Percentiles rank a stretch among this genome's conserved stretches.
Conservation (phyloP, 805 yeast species). For the Starmerella sp. region DNA sequence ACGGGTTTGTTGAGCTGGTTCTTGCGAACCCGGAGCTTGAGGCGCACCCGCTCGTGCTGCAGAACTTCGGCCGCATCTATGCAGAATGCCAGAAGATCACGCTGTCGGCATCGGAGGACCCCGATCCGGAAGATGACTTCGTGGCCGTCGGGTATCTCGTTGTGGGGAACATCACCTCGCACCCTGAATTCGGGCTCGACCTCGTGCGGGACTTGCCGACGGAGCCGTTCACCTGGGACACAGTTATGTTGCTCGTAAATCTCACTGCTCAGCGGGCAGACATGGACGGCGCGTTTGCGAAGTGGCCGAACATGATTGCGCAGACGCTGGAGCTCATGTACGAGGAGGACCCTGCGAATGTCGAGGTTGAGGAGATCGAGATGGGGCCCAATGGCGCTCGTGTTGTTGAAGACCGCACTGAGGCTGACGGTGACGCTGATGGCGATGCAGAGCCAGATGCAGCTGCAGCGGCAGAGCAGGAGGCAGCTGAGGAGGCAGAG, state of each 20-base stretch:
- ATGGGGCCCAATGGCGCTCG: background rate
- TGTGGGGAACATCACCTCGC: conserved; percentile 11
- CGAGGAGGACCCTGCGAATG: conserved; percentile 10
- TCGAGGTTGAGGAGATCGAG: background rate
- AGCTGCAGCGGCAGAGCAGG: background rate
- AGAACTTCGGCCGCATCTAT: conserved; percentile 8
- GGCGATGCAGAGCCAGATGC: background rate
- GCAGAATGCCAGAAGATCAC: conserved; percentile 4
- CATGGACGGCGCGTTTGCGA: conserved; percentile 3
- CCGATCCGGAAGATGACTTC: conserved; percentile 2
- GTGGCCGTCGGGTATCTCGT: conserved; percentile 9
- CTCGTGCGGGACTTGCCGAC: background rate
- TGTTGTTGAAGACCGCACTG: too few species aligned
- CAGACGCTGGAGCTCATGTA: conserved; percentile 6
- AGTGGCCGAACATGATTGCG: conserved; percentile 15
- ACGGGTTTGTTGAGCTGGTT: conserved; percentile 16
- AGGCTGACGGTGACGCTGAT: background rate
- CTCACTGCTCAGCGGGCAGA: conserved; percentile 10
- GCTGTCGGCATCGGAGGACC: background rate
- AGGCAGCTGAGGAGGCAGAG: background rate
- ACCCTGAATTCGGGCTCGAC: conserved; percentile 2
- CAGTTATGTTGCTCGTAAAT: conserved; percentile 13
- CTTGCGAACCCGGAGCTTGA: conserved; percentile 8
- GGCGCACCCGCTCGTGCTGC: conserved; percentile 5
- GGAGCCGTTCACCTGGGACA: conserved; percentile 16